Percentiles rank a stretch among this genome's conserved stretches.
Conservation (phyloP, 805 yeast species). For the Danielia reshetovae region DNA sequence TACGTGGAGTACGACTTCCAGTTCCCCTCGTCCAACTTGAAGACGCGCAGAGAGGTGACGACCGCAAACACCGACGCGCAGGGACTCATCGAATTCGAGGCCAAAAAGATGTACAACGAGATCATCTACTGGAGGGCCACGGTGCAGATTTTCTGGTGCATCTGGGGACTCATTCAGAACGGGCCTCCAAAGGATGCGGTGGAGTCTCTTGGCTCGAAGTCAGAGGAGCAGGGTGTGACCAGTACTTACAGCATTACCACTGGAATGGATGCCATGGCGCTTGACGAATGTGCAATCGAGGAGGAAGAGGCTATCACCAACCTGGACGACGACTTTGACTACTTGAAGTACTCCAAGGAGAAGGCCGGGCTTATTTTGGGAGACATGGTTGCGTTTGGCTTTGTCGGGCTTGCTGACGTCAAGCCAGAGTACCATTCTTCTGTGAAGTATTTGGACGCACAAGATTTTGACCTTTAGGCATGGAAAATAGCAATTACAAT, state of each 20-base stretch:
- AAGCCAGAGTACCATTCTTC: slow-evolving; percentile 18
- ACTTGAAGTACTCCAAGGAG: slow-evolving; percentile 68
- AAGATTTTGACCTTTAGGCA: slow-evolving; percentile 10
- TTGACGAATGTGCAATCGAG: slow-evolving; percentile 21
- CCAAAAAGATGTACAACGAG: slow-evolving; percentile 58
- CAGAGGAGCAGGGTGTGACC: slow-evolving; percentile 35
- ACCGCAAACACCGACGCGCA: slow-evolving; percentile 16
- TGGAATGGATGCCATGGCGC: slow-evolving; percentile 47
- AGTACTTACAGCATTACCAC: slow-evolving; percentile 37
- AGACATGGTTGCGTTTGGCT: slow-evolving; percentile 62
- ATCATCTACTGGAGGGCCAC: slow-evolving; percentile 76
- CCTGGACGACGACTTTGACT: slow-evolving; percentile 68
- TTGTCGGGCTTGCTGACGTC: slow-evolving; percentile 35
- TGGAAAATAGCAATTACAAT: too few relatives aligned
- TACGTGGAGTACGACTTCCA: slow-evolving; percentile 63
- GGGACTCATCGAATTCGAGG: slow-evolving; percentile 34
- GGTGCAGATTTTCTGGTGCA: slow-evolving; percentile 74
- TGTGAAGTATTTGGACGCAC: slow-evolving; percentile 40
- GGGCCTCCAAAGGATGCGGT: slow-evolving; percentile 31
- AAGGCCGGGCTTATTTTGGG: slow-evolving; percentile 72
- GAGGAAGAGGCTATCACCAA: slow-evolving; percentile 35
- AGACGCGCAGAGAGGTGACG: slow-evolving; percentile 11
- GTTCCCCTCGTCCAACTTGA: slow-evolving; percentile 31
- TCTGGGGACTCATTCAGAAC: slow-evolving; percentile 90
- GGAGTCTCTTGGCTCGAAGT: slow-evolving; percentile 14